Conservation (phyloP, 176 grass and related monocot species). For the Elymus sibiricus region DNA sequence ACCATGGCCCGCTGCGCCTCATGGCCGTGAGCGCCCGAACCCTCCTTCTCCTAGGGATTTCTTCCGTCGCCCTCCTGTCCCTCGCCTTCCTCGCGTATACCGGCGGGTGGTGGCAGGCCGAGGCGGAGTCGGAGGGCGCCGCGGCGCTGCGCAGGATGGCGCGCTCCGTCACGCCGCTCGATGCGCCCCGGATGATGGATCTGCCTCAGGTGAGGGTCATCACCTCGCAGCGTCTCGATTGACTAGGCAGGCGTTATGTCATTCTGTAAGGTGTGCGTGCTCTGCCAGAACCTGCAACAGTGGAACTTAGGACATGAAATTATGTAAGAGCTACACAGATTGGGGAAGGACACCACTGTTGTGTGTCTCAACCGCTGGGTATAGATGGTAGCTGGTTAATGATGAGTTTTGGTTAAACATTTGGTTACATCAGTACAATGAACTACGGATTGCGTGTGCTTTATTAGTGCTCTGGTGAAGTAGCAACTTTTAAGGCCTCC, state of each 20-base stretch:
- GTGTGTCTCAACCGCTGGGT: background rate
- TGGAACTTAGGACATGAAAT: background rate
- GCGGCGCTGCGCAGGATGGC: conserved; percentile 42
- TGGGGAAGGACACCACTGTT: background rate
- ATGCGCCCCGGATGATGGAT: conserved; percentile 87
- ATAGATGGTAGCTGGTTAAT: background rate
- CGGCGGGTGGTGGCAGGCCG: conserved; percentile 19
- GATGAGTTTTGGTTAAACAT: background rate
- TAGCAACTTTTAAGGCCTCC: background rate
- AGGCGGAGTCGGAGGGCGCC: conserved; percentile 27
- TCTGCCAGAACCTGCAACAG: background rate
- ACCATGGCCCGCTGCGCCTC: conserved; percentile 56
- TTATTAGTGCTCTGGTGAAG: background rate
- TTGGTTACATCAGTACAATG: background rate
- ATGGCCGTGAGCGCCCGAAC: conserved; percentile 49
- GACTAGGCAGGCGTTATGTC: background rate
- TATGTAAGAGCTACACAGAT: background rate
- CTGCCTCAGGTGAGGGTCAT: conserved; percentile 68
- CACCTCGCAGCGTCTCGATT: background rate
- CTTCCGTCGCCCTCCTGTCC: conserved; percentile 22
- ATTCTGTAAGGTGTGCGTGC: background rate
- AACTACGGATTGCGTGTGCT: background rate
- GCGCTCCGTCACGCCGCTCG: conserved; percentile 70
- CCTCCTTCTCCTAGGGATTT: conserved; percentile 32
- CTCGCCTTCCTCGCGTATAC: conserved; percentile 38